phyloP scores from a whole-genome alignment of 2,329 filamentous ascomycete genomes.

The Phialophora tarda region DNA sequence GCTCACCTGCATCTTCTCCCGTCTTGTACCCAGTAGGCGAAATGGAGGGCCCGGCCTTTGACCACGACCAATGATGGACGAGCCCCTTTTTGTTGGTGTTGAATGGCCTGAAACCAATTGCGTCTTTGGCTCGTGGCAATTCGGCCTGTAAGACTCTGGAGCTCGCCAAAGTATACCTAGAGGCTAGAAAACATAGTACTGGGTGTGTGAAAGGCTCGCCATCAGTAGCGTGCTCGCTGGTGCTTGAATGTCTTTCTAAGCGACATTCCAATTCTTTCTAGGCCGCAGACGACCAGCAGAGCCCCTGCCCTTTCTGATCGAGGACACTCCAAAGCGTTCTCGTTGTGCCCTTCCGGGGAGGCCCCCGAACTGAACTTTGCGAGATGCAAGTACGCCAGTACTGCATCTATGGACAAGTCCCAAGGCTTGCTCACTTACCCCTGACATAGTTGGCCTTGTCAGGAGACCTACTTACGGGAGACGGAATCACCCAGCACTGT shows the following conservation, averaged over 20 bases:
- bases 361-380: not conserved
- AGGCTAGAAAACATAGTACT: conserved; percentile 3
- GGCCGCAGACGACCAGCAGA: conserved; percentile 9
- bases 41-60: not conserved
- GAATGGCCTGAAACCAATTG: conserved; percentile 17
- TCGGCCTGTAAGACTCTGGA: conserved; percentile 5
- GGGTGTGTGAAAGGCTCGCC: not conserved
- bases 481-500: not conserved
- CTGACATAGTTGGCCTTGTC: not conserved
- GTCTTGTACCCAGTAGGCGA: not conserved
- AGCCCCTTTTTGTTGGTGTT: not conserved
- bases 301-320: conserved; percentile 1
- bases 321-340: conserved; percentile 1
- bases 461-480: not conserved
- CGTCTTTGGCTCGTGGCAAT: conserved; percentile 30
- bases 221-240: conserved; percentile 6
- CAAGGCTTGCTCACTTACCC: not conserved
- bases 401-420: not conserved
- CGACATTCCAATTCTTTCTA: conserved; percentile 20
- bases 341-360: not conserved
- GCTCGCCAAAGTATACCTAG: conserved; percentile 1
- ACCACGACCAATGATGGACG: conserved; percentile 4
- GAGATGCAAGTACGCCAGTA: not conserved
- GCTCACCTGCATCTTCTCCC: conserved; percentile 2
- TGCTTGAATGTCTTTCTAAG: conserved; percentile 17